phyloP scores from a whole-genome alignment of 1,284 basidiomycete species.

The Pyrrhoderma noxium region DNA sequence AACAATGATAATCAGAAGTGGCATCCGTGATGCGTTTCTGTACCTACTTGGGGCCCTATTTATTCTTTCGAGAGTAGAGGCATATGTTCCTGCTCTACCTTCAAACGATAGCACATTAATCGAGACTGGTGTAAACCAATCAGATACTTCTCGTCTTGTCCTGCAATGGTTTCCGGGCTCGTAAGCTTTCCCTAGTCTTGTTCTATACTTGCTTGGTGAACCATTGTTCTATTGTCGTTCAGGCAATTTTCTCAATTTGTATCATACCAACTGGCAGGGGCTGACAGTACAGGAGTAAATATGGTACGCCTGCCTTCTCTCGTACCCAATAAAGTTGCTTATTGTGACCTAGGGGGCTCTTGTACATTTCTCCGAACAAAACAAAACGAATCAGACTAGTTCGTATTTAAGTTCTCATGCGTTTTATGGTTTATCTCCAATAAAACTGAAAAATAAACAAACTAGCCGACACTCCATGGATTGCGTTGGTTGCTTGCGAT shows the following conservation, averaged over 20 bases:
- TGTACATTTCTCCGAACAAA: slow-evolving; percentile 70
- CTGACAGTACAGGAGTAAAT: slow-evolving; percentile 40
- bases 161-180: slow-evolving; percentile 51
- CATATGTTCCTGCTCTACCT: slow-evolving; percentile 66
- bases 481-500: slow-evolving; percentile 81
- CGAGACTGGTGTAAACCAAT: slow-evolving; percentile 41
- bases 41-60: too few relatives aligned
- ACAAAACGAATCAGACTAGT: slow-evolving; percentile 28
- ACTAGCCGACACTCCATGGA: slow-evolving; percentile 75
- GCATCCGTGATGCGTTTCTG: too few relatives aligned
- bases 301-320: slow-evolving; percentile 34
- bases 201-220: slow-evolving; percentile 1
- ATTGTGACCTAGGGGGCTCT: slow-evolving; percentile 52
- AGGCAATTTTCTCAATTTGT: slow-evolving; percentile 40
- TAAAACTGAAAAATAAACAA: not conserved
- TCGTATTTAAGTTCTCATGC: slow-evolving; percentile 30
- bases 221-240: not conserved
- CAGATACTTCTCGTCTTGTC: slow-evolving; percentile 48
- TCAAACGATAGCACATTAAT: slow-evolving; percentile 58
- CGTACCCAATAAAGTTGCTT: slow-evolving; percentile 1
- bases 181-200: slow-evolving; percentile 42
- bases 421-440: slow-evolving; percentile 5
- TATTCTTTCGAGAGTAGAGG: slow-evolving; percentile 18
- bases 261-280: slow-evolving; percentile 51
- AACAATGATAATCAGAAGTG: too few relatives aligned